Evolutionary conservation across 2,329 filamentous ascomycete species (phyloP).

Genomic region (Periglandula ipomoeae): DNA sequence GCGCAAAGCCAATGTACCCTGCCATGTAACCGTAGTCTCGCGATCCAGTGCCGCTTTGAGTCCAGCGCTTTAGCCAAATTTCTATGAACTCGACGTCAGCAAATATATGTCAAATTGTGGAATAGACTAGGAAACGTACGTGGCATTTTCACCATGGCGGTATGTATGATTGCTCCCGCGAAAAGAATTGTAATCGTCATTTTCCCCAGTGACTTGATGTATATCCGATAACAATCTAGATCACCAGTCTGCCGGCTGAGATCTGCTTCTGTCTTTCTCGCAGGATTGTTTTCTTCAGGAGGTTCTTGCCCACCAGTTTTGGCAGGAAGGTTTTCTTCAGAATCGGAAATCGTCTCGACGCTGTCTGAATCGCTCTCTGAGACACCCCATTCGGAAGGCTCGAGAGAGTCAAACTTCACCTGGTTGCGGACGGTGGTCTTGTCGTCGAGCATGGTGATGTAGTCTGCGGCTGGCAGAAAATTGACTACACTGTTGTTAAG

Average conservation of each 20-base stretch:
- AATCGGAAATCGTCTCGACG: not conserved
- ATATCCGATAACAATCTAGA: not conserved
- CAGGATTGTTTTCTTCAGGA: too few species aligned
- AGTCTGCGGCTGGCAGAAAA: slow-evolving; percentile 16
- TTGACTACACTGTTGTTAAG: slow-evolving; percentile 11
- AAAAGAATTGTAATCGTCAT: slow-evolving; percentile 12
- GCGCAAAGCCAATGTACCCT: slow-evolving; percentile 15
- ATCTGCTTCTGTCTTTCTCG: too few species aligned
- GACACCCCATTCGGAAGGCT: slow-evolving; percentile 11
- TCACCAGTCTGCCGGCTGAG: too few species aligned
- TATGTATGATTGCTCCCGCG: slow-evolving; percentile 7
- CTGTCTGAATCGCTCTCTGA: slow-evolving; percentile 6
- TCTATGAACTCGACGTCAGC: slow-evolving; percentile 8
- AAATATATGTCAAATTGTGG: not conserved
- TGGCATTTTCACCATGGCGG: slow-evolving; percentile 15
- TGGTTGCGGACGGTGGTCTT: slow-evolving; percentile 16
- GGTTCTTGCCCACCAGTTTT: too few species aligned
- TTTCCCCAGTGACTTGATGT: slow-evolving; percentile 1
- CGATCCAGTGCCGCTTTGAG: slow-evolving; percentile 14
- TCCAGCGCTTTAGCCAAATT: slow-evolving; percentile 20
- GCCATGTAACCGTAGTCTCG: slow-evolving; percentile 14
- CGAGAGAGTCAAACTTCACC: slow-evolving; percentile 12
- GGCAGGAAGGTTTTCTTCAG: too few species aligned
- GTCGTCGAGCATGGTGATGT: slow-evolving; percentile 17
- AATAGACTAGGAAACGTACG: slow-evolving; percentile 9